Evolutionary conservation across 768 basidiomycete genomes (phyloP), one percentile per base, ranked within the genome.

Genomic region (Coprinellus aureogranulatus): DNA sequence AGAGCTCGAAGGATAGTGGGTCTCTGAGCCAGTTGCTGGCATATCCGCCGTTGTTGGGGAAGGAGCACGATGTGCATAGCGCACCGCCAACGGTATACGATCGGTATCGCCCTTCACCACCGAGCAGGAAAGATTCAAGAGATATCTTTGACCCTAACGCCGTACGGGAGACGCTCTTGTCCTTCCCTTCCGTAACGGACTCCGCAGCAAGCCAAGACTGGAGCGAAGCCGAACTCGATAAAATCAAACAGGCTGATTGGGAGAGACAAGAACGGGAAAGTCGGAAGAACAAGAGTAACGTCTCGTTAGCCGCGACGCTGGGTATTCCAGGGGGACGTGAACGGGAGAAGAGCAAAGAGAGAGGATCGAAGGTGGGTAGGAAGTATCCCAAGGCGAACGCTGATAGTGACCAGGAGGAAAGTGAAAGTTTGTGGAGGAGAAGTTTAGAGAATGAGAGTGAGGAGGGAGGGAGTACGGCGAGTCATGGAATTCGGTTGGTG

Each of bases 321-420:
- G 34, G 34, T 14, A 14, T 34, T 34, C 34, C 6, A 14, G 14
- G 34, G 34, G 34, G 14, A 14, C 34, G 34, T 14, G 14, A 14
- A 6, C 30, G 77, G 77, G 11, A 69, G 77, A 22, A 78, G 82
- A 65, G 83, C 64, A 58, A 68, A 22, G 70, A 74, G 26, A 69
- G 73, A 27, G 70, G 77, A 59, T 70, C 75, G 27, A n/a, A n/a
- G n/a, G n/a, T n/a, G n/a, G 69, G 72, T 48, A 75, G 77, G 66
- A 73, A 71, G 42, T 84, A 85, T 58, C 81, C 81, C 3, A 76
- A 74, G 53, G 79, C 76, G n/a, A 69, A 64, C 25, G 78, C 75
- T 0, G 76, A 78, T 2, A 82, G 84, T 62, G 87, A 89, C 53
- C 66, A 68, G 49, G 87, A 88, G 55, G 87, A 89, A 71, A 84